A percentile compares a stretch with the other conserved stretches of the same genome.
These are phyloP conservation scores for Heritiera littoralis DNA, from an alignment of 345 rosid species.

Conservation along the genomic window DNA sequence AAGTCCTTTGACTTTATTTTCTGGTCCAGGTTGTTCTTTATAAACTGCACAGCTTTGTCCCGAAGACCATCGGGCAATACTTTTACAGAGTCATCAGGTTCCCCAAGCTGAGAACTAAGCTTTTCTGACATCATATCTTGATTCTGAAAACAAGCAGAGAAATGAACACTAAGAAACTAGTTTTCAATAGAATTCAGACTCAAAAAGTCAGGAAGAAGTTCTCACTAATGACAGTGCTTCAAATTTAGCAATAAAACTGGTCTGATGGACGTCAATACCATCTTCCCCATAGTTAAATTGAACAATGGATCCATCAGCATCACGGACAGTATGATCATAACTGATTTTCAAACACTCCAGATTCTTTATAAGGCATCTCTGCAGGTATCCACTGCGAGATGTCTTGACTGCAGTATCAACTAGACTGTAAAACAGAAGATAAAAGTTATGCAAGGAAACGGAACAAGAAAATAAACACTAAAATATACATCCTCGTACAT, in stretches of 20 bases:
- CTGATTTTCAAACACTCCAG: conserved; percentile 85
- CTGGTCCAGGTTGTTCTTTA: conserved; percentile 21
- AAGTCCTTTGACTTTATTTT: conserved; percentile 48
- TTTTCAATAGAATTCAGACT: conserved; percentile 14
- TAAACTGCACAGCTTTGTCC: conserved; percentile 59
- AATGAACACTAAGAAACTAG: conserved; percentile 20
- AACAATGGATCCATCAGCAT: conserved; percentile 89
- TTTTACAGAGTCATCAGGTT: conserved; percentile 51
- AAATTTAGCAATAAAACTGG: conserved; percentile 77
- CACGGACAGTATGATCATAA: conserved; percentile 96
- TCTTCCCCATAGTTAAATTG: conserved; percentile 98
- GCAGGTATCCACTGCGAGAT: conserved; percentile 99
- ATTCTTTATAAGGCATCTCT: conserved; percentile 94
- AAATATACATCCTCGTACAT: not conserved
- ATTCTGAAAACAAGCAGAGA: conserved; percentile 54
- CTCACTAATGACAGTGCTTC: conserved; percentile 68
- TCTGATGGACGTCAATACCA: conserved; percentile 91
- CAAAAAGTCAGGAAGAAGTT: conserved; percentile 22
- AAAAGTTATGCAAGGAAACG: conserved; percentile 16
- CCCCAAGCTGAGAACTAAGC: conserved; percentile 40
- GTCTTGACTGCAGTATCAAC: conserved; percentile 99
- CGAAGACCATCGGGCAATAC: conserved; percentile 65
- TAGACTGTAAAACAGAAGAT: conserved; percentile 52
- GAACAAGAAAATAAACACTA: not conserved
- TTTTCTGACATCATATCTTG: conserved; percentile 56